These are phyloP conservation scores for Coemansia guatemalensis DNA, from an alignment of 192 early-diverging fungal species.

Conservation along the genomic window DNA sequence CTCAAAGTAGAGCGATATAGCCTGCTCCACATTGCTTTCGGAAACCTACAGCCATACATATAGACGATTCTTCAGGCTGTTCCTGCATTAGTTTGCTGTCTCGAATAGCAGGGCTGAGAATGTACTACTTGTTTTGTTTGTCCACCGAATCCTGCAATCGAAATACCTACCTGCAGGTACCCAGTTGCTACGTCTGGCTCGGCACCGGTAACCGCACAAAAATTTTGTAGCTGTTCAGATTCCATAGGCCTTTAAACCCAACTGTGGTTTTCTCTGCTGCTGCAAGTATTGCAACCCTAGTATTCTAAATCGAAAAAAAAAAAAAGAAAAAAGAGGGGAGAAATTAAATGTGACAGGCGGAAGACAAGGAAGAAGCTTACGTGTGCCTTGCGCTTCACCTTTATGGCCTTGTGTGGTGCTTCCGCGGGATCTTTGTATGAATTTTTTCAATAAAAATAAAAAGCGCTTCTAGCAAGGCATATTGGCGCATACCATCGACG, in stretches of 20 bases:
- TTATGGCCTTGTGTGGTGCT: not conserved
- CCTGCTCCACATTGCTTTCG: conserved; percentile 72
- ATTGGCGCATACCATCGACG: not conserved
- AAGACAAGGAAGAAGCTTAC: not conserved
- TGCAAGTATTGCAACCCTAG: not conserved
- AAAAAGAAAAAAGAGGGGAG: not conserved
- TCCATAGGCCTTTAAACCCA: conserved; percentile 24
- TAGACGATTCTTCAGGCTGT: not conserved
- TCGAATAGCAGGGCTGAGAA: not conserved
- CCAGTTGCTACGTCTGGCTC: conserved; percentile 64
- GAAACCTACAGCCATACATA: conserved; percentile 57
- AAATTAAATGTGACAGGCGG: not conserved
- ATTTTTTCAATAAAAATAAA: conserved; percentile 8
- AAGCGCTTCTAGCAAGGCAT: not conserved
- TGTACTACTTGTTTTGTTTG: not conserved
- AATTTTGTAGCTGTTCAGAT: conserved; percentile 47
- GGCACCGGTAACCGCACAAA: conserved; percentile 73
- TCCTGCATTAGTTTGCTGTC: not conserved
- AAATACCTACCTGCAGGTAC: conserved; percentile 58
- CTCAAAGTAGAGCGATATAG: conserved; percentile 82
- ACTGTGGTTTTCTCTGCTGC: not conserved
- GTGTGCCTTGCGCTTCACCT: not conserved
- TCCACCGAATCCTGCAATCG: not conserved
- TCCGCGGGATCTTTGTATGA: not conserved
- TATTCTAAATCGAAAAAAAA: not conserved